Base-by-base conservation (phyloP, 2,329 filamentous ascomycete species). In the Raffaelea deltoideospora region DNA sequence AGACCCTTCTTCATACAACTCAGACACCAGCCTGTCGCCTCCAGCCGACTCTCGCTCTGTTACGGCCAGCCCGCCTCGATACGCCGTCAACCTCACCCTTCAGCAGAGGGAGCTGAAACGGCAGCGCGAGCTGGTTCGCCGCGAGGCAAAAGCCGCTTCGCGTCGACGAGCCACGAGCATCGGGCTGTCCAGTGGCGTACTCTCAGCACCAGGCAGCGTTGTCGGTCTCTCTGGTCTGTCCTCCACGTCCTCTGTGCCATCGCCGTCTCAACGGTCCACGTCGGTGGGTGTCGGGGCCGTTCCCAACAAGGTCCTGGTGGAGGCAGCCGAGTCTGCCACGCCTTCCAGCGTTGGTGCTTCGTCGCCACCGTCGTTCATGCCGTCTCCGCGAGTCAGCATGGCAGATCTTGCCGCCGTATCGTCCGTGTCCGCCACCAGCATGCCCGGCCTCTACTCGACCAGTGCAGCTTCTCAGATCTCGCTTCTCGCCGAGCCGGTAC, bases 61-160 rank as follows among this genome's bases (percentile, higher is more conserved):
- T 33, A 72, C 71, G 28, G 65, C 65, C 18, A 78, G 72, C 53
- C 72, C 72, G 20, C 69, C 71, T 6, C 63, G 65, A 43, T 31
- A 28, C 18, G 23, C 24, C 20, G 55, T 56, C 32, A 58, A 57
- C 27, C 60, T 76, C 48, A 72, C 69, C 6, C 58, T 69, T 7
- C 71, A 76, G 49, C 71, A 76, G 51, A 65, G 72, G 43, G 72
- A 75, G 48, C 51, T 76, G 30, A 76, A 72, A 56, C 63, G 71
- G 40, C 72, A 77, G 47, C 63, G 65, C 42, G 72, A 76, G 45
- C 68, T 67, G 45, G 67, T 61, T 31, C 65, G 74, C 39, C 61
- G 72, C 45, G 69, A 72, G 45, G 66, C 67, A 7, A 77, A 76
- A 50, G 52, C 67, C 14, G 59, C 63, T 3, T 52, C 56, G 9